These are phyloP conservation scores for Apiotrichum brassicae DNA, from an alignment of 1,284 basidiomycete species.

Conservation along the genomic window DNA sequence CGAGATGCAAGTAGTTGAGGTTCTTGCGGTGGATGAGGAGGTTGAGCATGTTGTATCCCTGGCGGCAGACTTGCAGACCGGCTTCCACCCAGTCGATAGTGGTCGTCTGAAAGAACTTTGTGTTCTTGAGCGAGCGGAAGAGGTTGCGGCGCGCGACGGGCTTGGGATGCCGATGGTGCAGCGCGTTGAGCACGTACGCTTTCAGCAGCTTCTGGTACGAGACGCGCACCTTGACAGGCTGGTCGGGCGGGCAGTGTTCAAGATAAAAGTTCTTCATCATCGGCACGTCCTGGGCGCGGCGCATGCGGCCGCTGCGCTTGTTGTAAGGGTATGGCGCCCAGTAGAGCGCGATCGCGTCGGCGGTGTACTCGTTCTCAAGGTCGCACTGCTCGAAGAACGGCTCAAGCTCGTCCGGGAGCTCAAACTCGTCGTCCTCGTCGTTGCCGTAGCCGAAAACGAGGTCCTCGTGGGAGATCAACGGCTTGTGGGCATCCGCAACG, in stretches of 20 bases:
- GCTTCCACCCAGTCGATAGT: slow-evolving; percentile 99
- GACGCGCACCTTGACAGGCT: slow-evolving; percentile 96
- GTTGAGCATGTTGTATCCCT: slow-evolving; percentile 99
- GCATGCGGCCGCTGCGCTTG: slow-evolving; percentile 83
- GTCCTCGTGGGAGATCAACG: slow-evolving; percentile 83
- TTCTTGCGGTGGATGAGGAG: slow-evolving; percentile 99
- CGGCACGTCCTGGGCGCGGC: slow-evolving; percentile 90
- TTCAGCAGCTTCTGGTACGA: slow-evolving; percentile 99
- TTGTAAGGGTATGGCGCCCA: slow-evolving; percentile 98
- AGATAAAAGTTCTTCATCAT: slow-evolving; percentile 97
- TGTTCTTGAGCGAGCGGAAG: slow-evolving; percentile 91
- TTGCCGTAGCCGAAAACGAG: slow-evolving; percentile 75
- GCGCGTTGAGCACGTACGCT: slow-evolving; percentile 89
- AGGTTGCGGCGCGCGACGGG: slow-evolving; percentile 97
- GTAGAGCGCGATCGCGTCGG: slow-evolving; percentile 96
- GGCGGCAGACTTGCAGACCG: slow-evolving; percentile 93
- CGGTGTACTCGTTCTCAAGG: slow-evolving; percentile 84
- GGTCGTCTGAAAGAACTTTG: slow-evolving; percentile 99
- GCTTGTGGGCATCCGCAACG: slow-evolving; percentile 71
- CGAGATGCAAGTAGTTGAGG: slow-evolving; percentile 69
- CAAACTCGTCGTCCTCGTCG: slow-evolving; percentile 75
- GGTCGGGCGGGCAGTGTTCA: slow-evolving; percentile 93
- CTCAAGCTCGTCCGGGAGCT: slow-evolving; percentile 70
- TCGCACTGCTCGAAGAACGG: slow-evolving; percentile 79
- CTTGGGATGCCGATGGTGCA: slow-evolving; percentile 83